Conservation (phyloP, 2,329 filamentous ascomycete genomes). For the Cladosporium sp. region DNA sequence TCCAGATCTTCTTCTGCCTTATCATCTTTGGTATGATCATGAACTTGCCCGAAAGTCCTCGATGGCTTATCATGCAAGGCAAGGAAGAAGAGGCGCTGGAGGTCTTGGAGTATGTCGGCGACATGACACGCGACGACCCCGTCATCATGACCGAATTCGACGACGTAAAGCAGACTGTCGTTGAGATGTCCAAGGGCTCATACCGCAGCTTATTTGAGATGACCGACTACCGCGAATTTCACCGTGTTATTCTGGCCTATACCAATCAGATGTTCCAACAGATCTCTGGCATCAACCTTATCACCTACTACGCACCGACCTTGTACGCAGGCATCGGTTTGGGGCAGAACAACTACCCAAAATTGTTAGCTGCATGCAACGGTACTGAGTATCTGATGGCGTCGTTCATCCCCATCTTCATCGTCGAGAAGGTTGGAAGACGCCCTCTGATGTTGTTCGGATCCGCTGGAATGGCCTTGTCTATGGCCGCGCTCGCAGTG, state of each 20-base stretch:
- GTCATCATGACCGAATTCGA: constrained; percentile 51
- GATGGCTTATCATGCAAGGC: constrained; percentile 57
- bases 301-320: constrained; percentile 53
- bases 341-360: constrained; percentile 47
- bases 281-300: constrained; percentile 32
- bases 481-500: constrained; percentile 37
- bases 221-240: constrained; percentile 39
- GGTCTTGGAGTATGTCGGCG: constrained; percentile 51
- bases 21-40: constrained; percentile 53
- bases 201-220: constrained; percentile 37
- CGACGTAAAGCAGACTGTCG: constrained; percentile 56
- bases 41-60: constrained; percentile 47
- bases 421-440: constrained; percentile 51
- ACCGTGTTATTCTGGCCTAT: constrained; percentile 39
- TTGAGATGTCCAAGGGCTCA: constrained; percentile 44
- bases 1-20: constrained; percentile 47
- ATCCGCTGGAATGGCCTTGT: constrained; percentile 49
- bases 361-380: constrained; percentile 49
- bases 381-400: constrained; percentile 53
- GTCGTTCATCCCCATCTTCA: constrained; percentile 49
- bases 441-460: constrained; percentile 72
- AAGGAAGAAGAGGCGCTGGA: constrained; percentile 54
- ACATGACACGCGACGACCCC: constrained; percentile 48
- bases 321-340: constrained; percentile 52
- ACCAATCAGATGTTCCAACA: constrained; percentile 33